Base-by-base conservation (phyloP, 208 protist species). In the Leishmania arabica region DNA sequence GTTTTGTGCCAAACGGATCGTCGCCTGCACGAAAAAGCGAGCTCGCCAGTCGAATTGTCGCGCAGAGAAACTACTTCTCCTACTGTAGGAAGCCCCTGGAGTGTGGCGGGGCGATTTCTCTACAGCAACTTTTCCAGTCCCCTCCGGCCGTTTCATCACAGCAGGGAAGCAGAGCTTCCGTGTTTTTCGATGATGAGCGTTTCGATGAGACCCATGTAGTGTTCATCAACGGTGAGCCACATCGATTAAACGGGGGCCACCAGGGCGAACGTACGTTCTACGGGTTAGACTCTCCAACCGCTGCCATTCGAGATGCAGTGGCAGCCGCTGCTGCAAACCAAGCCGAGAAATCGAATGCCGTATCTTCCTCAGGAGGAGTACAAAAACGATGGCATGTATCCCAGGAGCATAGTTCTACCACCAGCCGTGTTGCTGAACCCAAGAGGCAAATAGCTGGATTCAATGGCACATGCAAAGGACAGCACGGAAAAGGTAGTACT, bases 121-220 rank as follows among this genome's bases (percentile, higher is more conserved):
- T 78, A 27, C 47, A 77, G 8, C 60, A 40, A 2, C 53, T 60
- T 27, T 53, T 58, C 34, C 3, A 68, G 19, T 6, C 0, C 5
- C 3, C 69, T n/a, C 4, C 69, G 34, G 13, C 1, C 6, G 13
- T 6, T 27, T 2, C 40, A 11, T 7, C 40, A 5, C 45, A 47
- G 1, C 11, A 78, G 3, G n/a, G 64, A 19, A 62, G 65, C 9
- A 62, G 37, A 17, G 45, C 13, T 9, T 75, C 78, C 21, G 77
- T 81, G 0, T 78, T 73, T 56, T 85, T 85, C 11, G 81, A 85
- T 34, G 81, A 85, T 17, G 71, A 62, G 19, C 68, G 74, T 40
- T 75, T 42, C 21, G 24, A 72, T 51, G 71, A 70, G 21, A 40
- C 37, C 2, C 58, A 74, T 40, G 40, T 70, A 34, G 62, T 81